phyloP scores from a whole-genome alignment of 1,284 basidiomycete genomes.

The Nidula niveotomentosa region DNA sequence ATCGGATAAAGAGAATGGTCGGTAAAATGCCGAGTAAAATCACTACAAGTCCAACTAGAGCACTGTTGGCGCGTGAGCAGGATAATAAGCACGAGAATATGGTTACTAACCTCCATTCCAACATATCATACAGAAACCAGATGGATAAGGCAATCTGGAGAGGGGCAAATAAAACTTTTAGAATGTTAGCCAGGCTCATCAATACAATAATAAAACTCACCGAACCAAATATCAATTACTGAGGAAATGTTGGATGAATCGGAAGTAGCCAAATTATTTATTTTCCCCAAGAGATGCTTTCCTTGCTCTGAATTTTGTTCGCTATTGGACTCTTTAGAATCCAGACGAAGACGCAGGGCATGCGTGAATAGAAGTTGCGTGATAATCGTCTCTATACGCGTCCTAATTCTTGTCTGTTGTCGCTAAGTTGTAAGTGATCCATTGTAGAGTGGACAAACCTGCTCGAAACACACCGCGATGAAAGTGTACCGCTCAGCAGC shows the following conservation, averaged over 20 bases:
- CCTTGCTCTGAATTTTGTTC: not conserved
- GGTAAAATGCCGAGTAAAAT: conserved; percentile 46
- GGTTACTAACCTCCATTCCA: not conserved
- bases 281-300: not conserved
- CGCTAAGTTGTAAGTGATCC: not conserved
- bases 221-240: not conserved
- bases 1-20: conserved; percentile 47
- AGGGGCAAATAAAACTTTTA: not conserved
- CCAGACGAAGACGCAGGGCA: not conserved
- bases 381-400: not conserved
- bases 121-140: not conserved
- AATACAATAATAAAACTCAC: not conserved
- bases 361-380: not conserved
- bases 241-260: not conserved
- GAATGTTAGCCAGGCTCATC: not conserved
- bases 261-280: not conserved
- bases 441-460: not conserved
- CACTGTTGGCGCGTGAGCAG: not conserved
- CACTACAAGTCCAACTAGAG: conserved; percentile 35
- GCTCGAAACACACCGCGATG: not conserved
- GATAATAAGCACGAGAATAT: not conserved
- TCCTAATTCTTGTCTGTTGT: not conserved
- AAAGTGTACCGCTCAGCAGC: not conserved
- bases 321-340: not conserved
- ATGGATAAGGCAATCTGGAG: not conserved